phyloP scores from a whole-genome alignment of 2,329 filamentous ascomycete genomes.

The Diaporthe longicolla region DNA sequence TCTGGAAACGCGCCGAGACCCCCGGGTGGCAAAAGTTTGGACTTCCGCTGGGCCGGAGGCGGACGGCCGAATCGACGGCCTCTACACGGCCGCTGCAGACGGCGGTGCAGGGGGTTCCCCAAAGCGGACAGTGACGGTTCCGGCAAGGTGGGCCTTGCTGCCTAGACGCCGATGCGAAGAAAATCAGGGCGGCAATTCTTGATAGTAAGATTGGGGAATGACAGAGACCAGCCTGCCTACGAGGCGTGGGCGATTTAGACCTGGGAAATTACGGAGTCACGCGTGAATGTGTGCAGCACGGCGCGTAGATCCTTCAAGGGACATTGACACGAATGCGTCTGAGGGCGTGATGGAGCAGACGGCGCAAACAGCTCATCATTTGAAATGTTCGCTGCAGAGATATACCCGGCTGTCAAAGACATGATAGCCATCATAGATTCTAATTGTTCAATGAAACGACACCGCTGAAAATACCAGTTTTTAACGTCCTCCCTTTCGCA shows the following conservation, averaged over 20 bases:
- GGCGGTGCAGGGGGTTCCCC: slow-evolving; percentile 1
- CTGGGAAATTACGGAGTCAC: background rate
- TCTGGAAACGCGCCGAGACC: slow-evolving; percentile 12
- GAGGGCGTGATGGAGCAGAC: background rate
- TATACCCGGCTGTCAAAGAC: background rate
- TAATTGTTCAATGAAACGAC: background rate
- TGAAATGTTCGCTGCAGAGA: background rate
- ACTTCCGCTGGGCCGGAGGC: slow-evolving; percentile 15
- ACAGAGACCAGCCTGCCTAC: background rate
- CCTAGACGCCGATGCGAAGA: background rate
- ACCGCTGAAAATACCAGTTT: background rate
- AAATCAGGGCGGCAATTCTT: background rate
- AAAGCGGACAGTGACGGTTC: background rate
- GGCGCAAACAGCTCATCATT: background rate
- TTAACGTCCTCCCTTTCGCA: background rate
- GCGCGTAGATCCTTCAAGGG: background rate
- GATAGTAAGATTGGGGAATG: background rate
- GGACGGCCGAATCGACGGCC: slow-evolving; percentile 30
- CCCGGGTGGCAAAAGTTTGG: slow-evolving; percentile 9
- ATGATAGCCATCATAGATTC: background rate
- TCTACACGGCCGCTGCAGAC: slow-evolving; percentile 34
- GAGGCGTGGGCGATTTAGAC: background rate
- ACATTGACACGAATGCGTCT: background rate
- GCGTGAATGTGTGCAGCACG: background rate
- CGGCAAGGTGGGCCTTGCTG: background rate